A percentile compares a stretch with the other conserved stretches of the same genome.
Conservation (phyloP, 148 eudicot genomes). For the Chenopodium berlandieri region DNA sequence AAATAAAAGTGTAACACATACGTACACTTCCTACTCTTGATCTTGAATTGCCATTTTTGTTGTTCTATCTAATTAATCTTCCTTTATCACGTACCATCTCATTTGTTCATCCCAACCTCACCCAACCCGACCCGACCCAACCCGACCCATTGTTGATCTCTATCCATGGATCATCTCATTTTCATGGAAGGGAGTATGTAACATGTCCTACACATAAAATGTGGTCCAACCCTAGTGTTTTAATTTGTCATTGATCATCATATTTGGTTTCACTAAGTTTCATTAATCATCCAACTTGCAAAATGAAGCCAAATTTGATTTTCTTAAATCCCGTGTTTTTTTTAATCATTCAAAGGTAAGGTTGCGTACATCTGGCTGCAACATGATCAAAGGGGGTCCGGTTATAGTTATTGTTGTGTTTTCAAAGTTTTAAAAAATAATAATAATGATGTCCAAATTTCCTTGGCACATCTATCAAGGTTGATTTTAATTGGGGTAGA, state of each 20-base stretch:
- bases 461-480: slow-evolving; percentile 5
- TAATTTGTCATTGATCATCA: no score
- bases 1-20: not conserved
- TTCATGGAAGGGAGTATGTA: not conserved
- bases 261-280: no score
- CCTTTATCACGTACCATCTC: not conserved
- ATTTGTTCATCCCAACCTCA: not conserved
- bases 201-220: not conserved
- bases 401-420: not conserved
- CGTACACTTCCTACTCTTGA: not conserved
- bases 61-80: not conserved
- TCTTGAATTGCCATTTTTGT: not conserved
- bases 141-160: no score
- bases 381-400: not conserved
- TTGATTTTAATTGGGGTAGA: not conserved
- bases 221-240: slow-evolving; percentile 12
- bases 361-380: not conserved
- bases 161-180: no score
- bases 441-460: not conserved
- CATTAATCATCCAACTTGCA: not conserved
- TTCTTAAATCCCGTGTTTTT: no score
- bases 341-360: not conserved
- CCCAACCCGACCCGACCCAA: no score
- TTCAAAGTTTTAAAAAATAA: not conserved
- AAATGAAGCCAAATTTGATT: not conserved